phyloP scores from a whole-genome alignment of 208 protist genomes.

The Trypanosomatidae sp. region DNA sequence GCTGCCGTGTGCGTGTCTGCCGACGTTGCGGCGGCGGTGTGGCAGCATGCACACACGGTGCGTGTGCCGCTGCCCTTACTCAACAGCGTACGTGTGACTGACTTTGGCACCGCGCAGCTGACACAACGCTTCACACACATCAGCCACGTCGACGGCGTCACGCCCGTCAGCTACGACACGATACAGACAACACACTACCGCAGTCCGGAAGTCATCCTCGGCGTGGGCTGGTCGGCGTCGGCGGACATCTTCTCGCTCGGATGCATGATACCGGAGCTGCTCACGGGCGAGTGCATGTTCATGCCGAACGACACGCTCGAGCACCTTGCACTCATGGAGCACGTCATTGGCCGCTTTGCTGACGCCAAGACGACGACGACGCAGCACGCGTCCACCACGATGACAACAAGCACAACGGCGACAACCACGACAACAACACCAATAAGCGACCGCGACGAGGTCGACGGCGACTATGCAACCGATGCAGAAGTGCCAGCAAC shows the following conservation, averaged over 20 bases:
- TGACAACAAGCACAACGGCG: too few species aligned
- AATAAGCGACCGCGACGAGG: constrained; percentile 32
- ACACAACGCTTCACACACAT: constrained; percentile 20
- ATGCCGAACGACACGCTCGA: constrained; percentile 60
- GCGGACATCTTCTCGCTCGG: constrained; percentile 73
- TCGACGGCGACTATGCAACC: constrained; percentile 12
- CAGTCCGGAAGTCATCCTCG: constrained; percentile 66
- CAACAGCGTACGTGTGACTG: constrained; percentile 57
- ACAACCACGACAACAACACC: constrained; percentile 20
- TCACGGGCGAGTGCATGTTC: constrained; percentile 63
- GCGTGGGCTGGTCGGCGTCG: constrained; percentile 42
- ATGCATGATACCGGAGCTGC: constrained; percentile 71
- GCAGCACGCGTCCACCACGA: too few species aligned
- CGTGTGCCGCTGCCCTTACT: constrained; percentile 29
- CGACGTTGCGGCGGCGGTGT: too few species aligned
- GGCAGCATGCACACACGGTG: constrained; percentile 10
- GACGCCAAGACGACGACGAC: constrained; percentile 1
- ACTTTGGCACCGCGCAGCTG: constrained; percentile 57
- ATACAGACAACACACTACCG: constrained; percentile 79
- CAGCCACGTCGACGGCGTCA: constrained; percentile 14
- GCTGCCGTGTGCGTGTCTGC: too few species aligned
- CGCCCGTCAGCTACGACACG: constrained; percentile 43
- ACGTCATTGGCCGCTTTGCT: constrained; percentile 52
- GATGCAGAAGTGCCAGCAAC: too few species aligned
- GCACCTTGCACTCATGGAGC: constrained; percentile 67